Evolutionary conservation across 2,329 filamentous ascomycete species (phyloP).

Genomic region (Chrysoporthe puriensis): DNA sequence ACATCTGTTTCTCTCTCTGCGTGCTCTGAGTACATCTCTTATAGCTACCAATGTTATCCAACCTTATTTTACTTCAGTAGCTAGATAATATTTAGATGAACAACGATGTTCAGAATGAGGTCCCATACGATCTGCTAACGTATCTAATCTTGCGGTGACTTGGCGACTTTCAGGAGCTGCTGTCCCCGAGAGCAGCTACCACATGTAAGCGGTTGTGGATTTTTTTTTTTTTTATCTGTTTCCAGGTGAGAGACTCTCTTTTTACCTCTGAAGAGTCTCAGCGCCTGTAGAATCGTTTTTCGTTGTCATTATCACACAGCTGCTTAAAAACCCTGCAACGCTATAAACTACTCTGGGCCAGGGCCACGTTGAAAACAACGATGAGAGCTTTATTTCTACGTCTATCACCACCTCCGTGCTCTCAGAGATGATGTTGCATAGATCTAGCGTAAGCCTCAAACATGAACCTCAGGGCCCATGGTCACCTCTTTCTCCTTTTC

Average conservation of each 20-base stretch:
- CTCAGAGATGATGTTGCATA: background rate
- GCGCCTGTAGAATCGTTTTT: background rate
- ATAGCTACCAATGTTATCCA: too few relatives aligned
- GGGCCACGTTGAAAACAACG: background rate
- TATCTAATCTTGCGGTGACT: too few relatives aligned
- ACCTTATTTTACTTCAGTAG: too few relatives aligned
- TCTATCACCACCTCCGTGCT: background rate
- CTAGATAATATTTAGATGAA: too few relatives aligned
- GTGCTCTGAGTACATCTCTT: too few relatives aligned
- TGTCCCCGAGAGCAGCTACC: too few relatives aligned
- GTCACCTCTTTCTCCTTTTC: background rate
- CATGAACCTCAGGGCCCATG: background rate
- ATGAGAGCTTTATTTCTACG: too few relatives aligned
- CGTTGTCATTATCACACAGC: background rate
- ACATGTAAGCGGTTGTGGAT: too few relatives aligned
- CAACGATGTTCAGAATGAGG: too few relatives aligned
- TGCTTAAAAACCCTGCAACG: background rate
- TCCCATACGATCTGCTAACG: too few relatives aligned
- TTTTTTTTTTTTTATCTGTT: background rate
- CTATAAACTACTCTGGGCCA: background rate
- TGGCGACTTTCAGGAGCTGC: too few relatives aligned
- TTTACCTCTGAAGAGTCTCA: background rate
- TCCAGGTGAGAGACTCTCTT: background rate
- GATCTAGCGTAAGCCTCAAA: background rate
- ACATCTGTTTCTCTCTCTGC: too few relatives aligned